Evolutionary conservation across 495 filamentous ascomycete species (phyloP).

Genomic region (Ascodesmis nigricans): DNA sequence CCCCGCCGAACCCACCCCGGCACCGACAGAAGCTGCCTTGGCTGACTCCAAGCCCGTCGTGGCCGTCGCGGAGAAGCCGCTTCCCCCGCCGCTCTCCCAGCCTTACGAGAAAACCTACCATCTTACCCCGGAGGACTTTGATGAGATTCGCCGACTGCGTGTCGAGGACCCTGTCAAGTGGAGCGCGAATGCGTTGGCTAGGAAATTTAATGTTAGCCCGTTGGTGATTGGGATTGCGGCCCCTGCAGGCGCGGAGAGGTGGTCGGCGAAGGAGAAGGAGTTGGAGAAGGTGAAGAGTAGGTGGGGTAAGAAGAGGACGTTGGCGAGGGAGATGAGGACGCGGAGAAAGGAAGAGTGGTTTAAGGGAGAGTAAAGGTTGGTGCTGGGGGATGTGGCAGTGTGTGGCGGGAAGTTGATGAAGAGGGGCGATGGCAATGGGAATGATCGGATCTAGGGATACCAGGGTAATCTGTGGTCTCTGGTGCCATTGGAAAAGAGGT

Average conservation of each 20-base stretch:
- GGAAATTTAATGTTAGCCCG: conserved; percentile 9
- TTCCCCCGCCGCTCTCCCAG: conserved; percentile 35
- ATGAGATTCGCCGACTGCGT: conserved; percentile 60
- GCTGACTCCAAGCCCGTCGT: conserved; percentile 8
- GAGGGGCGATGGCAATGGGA: too few species aligned
- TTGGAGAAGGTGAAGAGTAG: conserved; percentile 13
- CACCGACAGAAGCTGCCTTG: too few species aligned
- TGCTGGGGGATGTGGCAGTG: neutral
- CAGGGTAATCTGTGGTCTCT: too few species aligned
- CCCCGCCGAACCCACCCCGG: conserved; percentile 5
- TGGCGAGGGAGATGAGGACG: conserved; percentile 13
- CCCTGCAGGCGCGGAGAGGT: conserved; percentile 10
- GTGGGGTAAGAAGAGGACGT: conserved; percentile 14
- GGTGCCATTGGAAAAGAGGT: too few species aligned
- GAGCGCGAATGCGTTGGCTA: conserved; percentile 35
- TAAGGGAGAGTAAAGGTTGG: conserved; percentile 16
- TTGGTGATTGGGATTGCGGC: conserved; percentile 19
- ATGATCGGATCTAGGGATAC: too few species aligned
- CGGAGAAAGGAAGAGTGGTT: conserved; percentile 19
- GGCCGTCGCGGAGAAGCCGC: conserved; percentile 10
- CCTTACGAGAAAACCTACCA: conserved; percentile 44
- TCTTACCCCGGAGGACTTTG: conserved; percentile 47
- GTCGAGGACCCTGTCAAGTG: conserved; percentile 51
- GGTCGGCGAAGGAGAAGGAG: conserved; percentile 11
- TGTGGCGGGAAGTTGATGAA: too few species aligned